Percentiles rank a stretch among this genome's conserved stretches.
Conservation (phyloP, 352 stramenopile genomes). For the Peronosclerospora sorghi region DNA sequence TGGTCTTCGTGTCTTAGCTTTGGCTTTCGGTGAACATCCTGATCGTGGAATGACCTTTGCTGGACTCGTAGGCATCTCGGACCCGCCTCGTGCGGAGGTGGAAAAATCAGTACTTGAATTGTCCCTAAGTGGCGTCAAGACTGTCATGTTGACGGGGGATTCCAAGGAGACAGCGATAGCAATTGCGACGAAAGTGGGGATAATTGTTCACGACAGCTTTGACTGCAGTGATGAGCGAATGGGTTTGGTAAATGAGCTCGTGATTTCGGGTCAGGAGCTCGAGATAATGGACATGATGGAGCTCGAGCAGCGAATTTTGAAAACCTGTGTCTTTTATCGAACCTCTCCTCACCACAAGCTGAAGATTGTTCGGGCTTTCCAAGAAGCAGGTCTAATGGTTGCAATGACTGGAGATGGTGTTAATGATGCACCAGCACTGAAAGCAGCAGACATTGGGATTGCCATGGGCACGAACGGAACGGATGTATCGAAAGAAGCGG, state of each 20-base stretch:
- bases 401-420: conserved; percentile 99
- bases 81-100: conserved; percentile 56
- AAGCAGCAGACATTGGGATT: conserved; percentile 93
- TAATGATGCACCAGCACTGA: conserved; percentile 97
- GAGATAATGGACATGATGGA: conserved; percentile 84
- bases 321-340: conserved; percentile 92
- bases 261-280: conserved; percentile 82
- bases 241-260: conserved; percentile 30
- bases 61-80: conserved; percentile 89
- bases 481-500: conserved; percentile 96
- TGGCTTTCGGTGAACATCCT: conserved; percentile 79
- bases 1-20: conserved; percentile 81
- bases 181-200: conserved; percentile 90
- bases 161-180: conserved; percentile 92
- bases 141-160: conserved; percentile 92
- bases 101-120: conserved; percentile 52
- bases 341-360: conserved; percentile 93
- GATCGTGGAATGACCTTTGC: conserved; percentile 86
- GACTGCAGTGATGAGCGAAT: conserved; percentile 21
- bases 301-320: conserved; percentile 73
- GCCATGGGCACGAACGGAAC: conserved; percentile 97
- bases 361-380: conserved; percentile 90
- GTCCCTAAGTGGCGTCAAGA: conserved; percentile 48
- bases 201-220: conserved; percentile 59
- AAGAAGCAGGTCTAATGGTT: conserved; percentile 78